Base-by-base conservation (phyloP, 495 filamentous ascomycete genomes). In the Xylaria longipes region DNA sequence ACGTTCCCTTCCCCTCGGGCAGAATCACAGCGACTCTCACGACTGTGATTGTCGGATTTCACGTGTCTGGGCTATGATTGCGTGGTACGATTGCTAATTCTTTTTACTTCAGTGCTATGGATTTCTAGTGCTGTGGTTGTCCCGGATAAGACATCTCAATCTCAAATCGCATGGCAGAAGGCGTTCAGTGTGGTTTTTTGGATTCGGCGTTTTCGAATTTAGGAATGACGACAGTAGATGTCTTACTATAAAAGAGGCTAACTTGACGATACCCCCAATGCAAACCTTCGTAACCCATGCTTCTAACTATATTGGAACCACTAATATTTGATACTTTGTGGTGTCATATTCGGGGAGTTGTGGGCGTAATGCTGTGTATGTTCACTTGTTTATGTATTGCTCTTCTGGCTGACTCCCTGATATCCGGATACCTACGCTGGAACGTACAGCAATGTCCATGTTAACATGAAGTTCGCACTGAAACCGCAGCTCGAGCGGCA, bases 41-140 rank as follows among this genome's bases (percentile, higher is more conserved):
- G 46, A 39, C 35, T 45, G 29, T 8, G 17, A 1, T 45, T n/a
- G 15, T 5, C 37, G 7, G 7, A 14, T 48, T 35, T 50, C 9
- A 14, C 2, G 89, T 89, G 69, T 50, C 20, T 37, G 29, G 8
- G 1, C 91, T 91, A 65, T 89, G 84, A 75, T 89, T 85, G 31
- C 3, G 15, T 60, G 11, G 2, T 12, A 50, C 8, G 14, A 11
- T n/a, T 39, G 5, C 52, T 37, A 25, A 69, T 33, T 9, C 76
- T 75, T 70, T 5, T 50, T 27, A 65, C 39, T 50, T 35, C 20
- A 71, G 69, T 41, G 69, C 69, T 37, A 71, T 71, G 69, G 69
- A 71, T 60, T 71, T 71, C 52, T 71, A 71, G 73, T 91, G 31
- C 35, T 39, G 5, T 41, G 43, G 67, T 91, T 88, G 71, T 90